Percentiles rank a stretch among this genome's conserved stretches.
Conservation (phyloP, 2,329 filamentous ascomycete species). For the Paecilomyces fulvus region DNA sequence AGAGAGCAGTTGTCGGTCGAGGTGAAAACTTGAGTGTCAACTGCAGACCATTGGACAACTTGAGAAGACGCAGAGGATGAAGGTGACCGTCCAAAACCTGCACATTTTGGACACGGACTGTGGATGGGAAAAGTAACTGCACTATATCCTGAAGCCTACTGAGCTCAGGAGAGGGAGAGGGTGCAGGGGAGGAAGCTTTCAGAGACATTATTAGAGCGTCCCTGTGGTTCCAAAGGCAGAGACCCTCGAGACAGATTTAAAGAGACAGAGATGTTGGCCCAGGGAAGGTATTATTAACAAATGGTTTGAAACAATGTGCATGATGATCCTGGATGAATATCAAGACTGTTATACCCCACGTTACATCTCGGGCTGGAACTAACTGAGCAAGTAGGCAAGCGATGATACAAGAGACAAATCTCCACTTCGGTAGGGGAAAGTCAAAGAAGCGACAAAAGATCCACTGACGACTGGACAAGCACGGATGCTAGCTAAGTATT, state of each 20-base stretch:
- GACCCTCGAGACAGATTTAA: background rate
- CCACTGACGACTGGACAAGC: background rate
- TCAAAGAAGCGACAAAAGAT: background rate
- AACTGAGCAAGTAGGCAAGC: background rate
- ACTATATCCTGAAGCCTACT: slow-evolving; percentile 20
- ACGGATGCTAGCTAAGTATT: background rate
- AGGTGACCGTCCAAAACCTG: slow-evolving; percentile 21
- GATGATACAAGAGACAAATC: background rate
- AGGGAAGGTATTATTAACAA: background rate
- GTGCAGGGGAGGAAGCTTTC: background rate
- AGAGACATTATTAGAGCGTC: slow-evolving; percentile 1
- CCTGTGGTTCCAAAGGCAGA: slow-evolving; percentile 5
- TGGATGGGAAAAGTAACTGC: slow-evolving; percentile 22
- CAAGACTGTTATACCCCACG: background rate
- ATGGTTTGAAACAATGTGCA: background rate
- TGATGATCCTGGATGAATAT: background rate
- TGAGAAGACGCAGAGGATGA: slow-evolving; percentile 27
- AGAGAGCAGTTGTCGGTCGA: slow-evolving; percentile 24
- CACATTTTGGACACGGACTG: slow-evolving; percentile 19
- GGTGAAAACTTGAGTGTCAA: slow-evolving; percentile 32
- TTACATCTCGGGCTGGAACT: background rate
- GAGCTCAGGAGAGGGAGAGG: slow-evolving; percentile 9
- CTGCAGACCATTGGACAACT: slow-evolving; percentile 29
- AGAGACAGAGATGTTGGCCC: background rate
- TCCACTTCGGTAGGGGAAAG: background rate